Evolutionary conservation across 495 filamentous ascomycete genomes (phyloP), one percentile per base, ranked within the genome.

Genomic region (Lentithecium fluviatile): DNA sequence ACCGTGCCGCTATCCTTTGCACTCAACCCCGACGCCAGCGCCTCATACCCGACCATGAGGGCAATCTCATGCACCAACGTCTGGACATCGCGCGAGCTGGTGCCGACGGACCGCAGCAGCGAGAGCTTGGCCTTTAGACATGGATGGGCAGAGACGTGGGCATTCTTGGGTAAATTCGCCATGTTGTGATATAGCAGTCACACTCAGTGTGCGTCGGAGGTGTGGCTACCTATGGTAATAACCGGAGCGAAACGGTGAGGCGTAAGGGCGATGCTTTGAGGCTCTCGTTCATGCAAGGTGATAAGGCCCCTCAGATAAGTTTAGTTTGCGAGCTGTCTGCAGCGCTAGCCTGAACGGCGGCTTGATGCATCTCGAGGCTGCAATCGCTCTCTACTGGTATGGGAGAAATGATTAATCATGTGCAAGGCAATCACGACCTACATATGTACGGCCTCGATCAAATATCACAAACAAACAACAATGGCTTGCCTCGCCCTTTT

Each of bases 81-180:
- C 74, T 92, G 90, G 67, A 90, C 91, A 55, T 96, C 90, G 46
- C 83, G 77, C 0, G 90, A 79, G 43, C 80, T 81, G 46, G 90
- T 85, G 40, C 73, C 76, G 25, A 80, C 73, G 20, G 89, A 94
- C 46, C 93, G 86, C 13, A 97, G 85, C 73, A 91, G 89, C 37
- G 88, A 90, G 66, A 97, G 85, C 78, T 97, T 97, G 62, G 89
- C 88, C 52, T 83, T 76, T 12, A 96, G 80, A 71, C 90, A 95
- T 23, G 93, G 93, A 69, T 97, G 93, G 23, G 76, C 78, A 19
- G 90, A 96, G 73, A 95, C 75, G 72, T 92, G 90, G 52, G 94
- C 85, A 71, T 91, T 92, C 26, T 80, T 52, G 15, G 85, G 87
- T 32, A 88, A 76, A 57, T 17, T 68, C 69, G 56, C 24, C 60